These are phyloP conservation scores for Chrysochromulina tobinii DNA, from an alignment of 78 protist genomes.

Conservation along the genomic window DNA sequence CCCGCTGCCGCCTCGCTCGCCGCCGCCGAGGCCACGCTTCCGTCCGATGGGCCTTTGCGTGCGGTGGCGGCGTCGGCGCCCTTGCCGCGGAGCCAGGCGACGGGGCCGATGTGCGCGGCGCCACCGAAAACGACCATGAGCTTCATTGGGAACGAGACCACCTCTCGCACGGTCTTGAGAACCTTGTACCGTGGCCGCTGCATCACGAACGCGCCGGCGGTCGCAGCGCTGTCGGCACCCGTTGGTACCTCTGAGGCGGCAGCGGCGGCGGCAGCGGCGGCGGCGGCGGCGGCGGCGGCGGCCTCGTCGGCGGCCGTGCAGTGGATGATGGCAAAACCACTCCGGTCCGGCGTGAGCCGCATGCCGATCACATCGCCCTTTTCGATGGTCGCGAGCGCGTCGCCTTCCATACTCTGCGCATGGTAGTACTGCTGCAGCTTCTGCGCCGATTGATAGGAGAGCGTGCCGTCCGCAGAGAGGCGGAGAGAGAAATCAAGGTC, in stretches of 20 bases:
- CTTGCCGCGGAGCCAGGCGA: not conserved
- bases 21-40: too few relatives aligned
- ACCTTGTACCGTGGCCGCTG: not conserved
- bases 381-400: not conserved
- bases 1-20: too few relatives aligned
- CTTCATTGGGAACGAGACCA: not conserved
- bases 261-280: too few relatives aligned
- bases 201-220: too few relatives aligned
- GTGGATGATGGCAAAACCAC: not conserved
- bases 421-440: not conserved
- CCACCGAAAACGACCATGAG: not conserved
- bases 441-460: not conserved
- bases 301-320: not conserved
- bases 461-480: not conserved
- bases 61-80: not conserved
- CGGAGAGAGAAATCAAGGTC: not conserved
- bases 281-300: not conserved
- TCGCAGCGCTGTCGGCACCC: too few relatives aligned
- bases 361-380: not conserved
- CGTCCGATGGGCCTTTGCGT: too few relatives aligned
- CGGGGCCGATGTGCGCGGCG: not conserved
- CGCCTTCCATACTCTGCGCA: not conserved
- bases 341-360: not conserved
- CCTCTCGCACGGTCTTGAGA: not conserved
- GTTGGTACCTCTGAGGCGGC: too few relatives aligned